Evolutionary conservation across 2,329 filamentous ascomycete genomes (phyloP).

Genomic region (Magnaporthales sp.): DNA sequence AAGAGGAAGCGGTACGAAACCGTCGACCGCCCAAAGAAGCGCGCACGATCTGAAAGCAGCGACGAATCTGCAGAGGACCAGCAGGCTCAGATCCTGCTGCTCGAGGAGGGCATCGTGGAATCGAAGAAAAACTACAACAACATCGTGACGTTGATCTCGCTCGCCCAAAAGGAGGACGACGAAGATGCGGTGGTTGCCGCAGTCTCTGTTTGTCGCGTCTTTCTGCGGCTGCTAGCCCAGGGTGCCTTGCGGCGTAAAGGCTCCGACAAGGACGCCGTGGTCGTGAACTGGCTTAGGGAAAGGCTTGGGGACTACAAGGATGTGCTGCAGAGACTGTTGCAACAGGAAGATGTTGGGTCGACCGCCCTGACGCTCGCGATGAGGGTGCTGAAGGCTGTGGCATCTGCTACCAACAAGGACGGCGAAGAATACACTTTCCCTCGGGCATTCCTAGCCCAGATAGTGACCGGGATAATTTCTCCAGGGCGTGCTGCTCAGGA

Average conservation of each 20-base stretch:
- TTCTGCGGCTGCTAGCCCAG: slow-evolving; percentile 69
- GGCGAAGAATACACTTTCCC: slow-evolving; percentile 58
- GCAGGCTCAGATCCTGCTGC: slow-evolving; percentile 58
- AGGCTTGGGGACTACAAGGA: slow-evolving; percentile 63
- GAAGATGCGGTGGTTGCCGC: slow-evolving; percentile 54
- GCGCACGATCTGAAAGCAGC: slow-evolving; percentile 37
- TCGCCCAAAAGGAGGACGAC: slow-evolving; percentile 39
- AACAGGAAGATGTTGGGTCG: slow-evolving; percentile 47
- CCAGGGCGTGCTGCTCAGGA: slow-evolving; percentile 46
- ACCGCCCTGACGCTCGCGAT: slow-evolving; percentile 73
- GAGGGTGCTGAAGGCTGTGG: slow-evolving; percentile 76
- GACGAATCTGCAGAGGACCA: slow-evolving; percentile 40
- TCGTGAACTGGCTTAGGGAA: slow-evolving; percentile 72
- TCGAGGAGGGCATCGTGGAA: slow-evolving; percentile 76
- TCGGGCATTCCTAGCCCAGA: slow-evolving; percentile 52
- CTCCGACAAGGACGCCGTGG: slow-evolving; percentile 64
- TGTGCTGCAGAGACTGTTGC: slow-evolving; percentile 52
- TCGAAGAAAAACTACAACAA: slow-evolving; percentile 91
- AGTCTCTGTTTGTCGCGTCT: slow-evolving; percentile 78
- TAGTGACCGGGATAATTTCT: slow-evolving; percentile 53
- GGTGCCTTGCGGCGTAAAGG: slow-evolving; percentile 60
- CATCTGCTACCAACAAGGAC: slow-evolving; percentile 31
- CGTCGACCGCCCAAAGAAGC: slow-evolving; percentile 39
- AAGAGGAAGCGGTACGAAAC: slow-evolving; percentile 45
- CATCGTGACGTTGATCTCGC: slow-evolving; percentile 62